Conservation (phyloP, 768 basidiomycete species). For the Guyanaporus albipodus region DNA sequence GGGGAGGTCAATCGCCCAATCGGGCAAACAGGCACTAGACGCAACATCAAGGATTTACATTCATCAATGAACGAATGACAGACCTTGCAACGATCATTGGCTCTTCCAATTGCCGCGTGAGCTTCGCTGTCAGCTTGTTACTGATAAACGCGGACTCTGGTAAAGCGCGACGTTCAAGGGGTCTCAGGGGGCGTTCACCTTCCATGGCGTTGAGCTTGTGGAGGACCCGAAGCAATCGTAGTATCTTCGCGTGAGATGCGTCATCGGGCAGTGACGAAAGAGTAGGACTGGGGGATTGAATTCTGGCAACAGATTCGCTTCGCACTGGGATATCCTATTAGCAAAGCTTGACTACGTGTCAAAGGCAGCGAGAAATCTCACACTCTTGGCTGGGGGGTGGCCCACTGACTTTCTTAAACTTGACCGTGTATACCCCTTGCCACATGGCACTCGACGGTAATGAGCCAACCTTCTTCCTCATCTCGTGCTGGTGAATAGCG, state of each 20-base stretch:
- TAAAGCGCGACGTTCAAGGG: conserved; percentile 54
- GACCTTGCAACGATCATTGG: conserved; percentile 99
- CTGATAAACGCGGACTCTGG: conserved; percentile 89
- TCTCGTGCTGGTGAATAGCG: conserved; percentile 89
- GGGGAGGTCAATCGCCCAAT: conserved; percentile 95
- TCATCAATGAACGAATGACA: conserved; percentile 15
- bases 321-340: conserved; percentile 26
- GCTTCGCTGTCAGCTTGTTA: conserved; percentile 95
- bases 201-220: conserved; percentile 79
- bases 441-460: conserved; percentile 73
- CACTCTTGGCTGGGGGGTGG: conserved; percentile 64
- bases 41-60: conserved; percentile 1
- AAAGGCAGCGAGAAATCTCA: conserved; percentile 31
- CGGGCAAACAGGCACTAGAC: conserved; percentile 85
- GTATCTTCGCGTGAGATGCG: conserved; percentile 82
- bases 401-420: conserved; percentile 89
- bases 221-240: conserved; percentile 84
- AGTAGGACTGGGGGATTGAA: conserved; percentile 59
- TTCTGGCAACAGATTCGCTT: conserved; percentile 43
- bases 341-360: background rate
- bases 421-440: conserved; percentile 88
- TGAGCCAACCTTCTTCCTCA: conserved; percentile 65
- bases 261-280: conserved; percentile 82
- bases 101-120: conserved; percentile 96
- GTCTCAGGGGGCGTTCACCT: conserved; percentile 48